Evolutionary conservation across 352 stramenopile species (phyloP), one percentile per base, ranked within the genome.

Genomic region (Phytophthora colocasiae): DNA sequence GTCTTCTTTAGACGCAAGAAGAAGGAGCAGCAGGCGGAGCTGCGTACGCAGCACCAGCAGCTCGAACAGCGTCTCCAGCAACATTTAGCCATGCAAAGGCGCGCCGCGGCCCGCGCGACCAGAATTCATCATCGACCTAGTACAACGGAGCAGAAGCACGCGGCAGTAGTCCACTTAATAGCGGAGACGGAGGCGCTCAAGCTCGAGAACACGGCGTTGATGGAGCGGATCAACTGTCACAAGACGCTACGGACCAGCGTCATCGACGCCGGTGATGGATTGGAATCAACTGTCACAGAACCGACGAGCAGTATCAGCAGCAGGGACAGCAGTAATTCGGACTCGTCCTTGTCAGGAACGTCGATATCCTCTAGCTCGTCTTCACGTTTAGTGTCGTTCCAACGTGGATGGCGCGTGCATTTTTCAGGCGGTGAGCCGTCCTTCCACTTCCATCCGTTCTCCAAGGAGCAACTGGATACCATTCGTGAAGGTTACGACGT

Each of bases 1-100:
- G 74, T 82, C 22, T 78, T 77, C 54, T 82, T 82, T 71, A 67
- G 74, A 17, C 71, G 63, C 39, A 82, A 82, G 71, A 82, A 82
- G 74, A 82, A 82, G 61, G 74, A 68, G 49, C 71, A 80, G 60
- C 74, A 78, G 50, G 59, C 63, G 10, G 67, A 82, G 63, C 63
- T 82, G 55, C 71, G 70, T 31, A 67, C 41, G 6, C 63, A 70
- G 57, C 74, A 82, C 58, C 59, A 66, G n/a, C 59, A 68, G 55
- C 71, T 82, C 17, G 74, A 82, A 38, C 45, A 67, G 48, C 55
- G 60, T 14, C 53, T 82, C 12, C 67, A 80, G 41, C 71, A 78
- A 52, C 72, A 76, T 48, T 62, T 82, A 24, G 49, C 57, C 38
- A 76, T 78, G 58, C 73, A 81, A 40, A 71, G 71, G 7, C 58